Conservation (phyloP, 2,329 filamentous ascomycete genomes). For the Colletotrichum lindemuthianum region DNA sequence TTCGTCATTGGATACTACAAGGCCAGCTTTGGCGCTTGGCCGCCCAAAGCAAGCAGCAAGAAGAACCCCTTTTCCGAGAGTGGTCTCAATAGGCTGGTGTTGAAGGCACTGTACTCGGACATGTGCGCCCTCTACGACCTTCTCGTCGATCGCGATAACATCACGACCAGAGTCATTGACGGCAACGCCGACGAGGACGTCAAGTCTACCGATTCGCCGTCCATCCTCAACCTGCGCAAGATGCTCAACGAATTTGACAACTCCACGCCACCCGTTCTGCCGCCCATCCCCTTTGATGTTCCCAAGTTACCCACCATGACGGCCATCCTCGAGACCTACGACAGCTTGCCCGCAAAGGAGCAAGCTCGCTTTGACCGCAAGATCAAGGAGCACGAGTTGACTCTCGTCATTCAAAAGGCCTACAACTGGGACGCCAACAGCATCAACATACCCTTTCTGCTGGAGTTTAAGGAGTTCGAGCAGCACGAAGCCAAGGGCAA, state of each 20-base stretch:
- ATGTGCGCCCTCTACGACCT: constrained; percentile 89
- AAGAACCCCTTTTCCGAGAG: constrained; percentile 90
- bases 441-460: constrained; percentile 69
- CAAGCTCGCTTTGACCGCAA: constrained; percentile 77
- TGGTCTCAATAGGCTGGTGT: constrained; percentile 85
- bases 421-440: constrained; percentile 80
- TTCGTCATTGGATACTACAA: constrained; percentile 77
- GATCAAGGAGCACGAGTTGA: constrained; percentile 82
- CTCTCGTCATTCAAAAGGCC: constrained; percentile 79
- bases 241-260: constrained; percentile 90
- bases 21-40: constrained; percentile 75
- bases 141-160: constrained; percentile 79
- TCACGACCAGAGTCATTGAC: constrained; percentile 83
- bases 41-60: constrained; percentile 89
- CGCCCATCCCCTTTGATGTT: constrained; percentile 89
- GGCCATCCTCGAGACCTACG: constrained; percentile 71
- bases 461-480: constrained; percentile 78
- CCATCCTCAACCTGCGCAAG: constrained; percentile 76
- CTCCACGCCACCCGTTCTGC: constrained; percentile 87
- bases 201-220: constrained; percentile 63
- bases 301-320: constrained; percentile 79
- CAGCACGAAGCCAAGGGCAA: constrained; percentile 72
- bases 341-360: constrained; percentile 75
- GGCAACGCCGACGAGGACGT: constrained; percentile 60
- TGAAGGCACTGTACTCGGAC: constrained; percentile 86